Evolutionary conservation across 2,329 filamentous ascomycete species (phyloP), one percentile per base, ranked within the genome.

Genomic region (Colletotrichum nymphaeae): DNA sequence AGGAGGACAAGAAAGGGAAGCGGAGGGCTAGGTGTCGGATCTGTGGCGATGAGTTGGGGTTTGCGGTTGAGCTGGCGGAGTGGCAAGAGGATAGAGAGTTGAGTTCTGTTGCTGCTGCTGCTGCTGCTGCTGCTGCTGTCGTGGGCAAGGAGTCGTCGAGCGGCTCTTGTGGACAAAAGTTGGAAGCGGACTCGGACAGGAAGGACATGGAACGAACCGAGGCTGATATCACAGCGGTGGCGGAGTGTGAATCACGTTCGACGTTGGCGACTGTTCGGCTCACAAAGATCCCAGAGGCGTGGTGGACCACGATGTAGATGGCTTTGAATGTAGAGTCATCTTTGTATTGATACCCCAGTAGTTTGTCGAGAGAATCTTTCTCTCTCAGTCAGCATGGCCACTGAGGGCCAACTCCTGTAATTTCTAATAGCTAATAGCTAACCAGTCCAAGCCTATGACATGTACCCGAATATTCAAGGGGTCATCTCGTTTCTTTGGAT

Each of bases 211-310:
- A 22, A 7, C n/a, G 26, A 16, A 11, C 14, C 37, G 58, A 22
- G 7, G 4, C 19, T 32, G 60, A 49, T 49, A 30, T 7, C 22
- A 46, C 28, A 14, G 24, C 19, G 24, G 9, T 22, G 16, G 14
- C 14, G 58, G 52, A 14, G 42, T 16, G 37, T 42, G 28, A 42
- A n/a, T 24, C 35, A 30, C 28, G 4, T 12, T 30, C 30, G n/a
- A 30, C 37, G 12, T 11, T 49, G 19, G 52, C 37, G 28, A 16
- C 24, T 16, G 65, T 32, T 12, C 14, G 30, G 42, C 14, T 60
- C 28, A 67, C 32, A n/a, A 42, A 60, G 55, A 55, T 67, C 4
- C 68, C 68, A 12, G 68, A 71, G 55, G 68, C 68, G 24, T 67
- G 68, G 68, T 71, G 68, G 68, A 56, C 28, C 6, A 53, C 64